Evolutionary conservation across 192 early-diverging fungal genomes (phyloP), one percentile per base, ranked within the genome.

Genomic region (Bifiguratus adelaidae): DNA sequence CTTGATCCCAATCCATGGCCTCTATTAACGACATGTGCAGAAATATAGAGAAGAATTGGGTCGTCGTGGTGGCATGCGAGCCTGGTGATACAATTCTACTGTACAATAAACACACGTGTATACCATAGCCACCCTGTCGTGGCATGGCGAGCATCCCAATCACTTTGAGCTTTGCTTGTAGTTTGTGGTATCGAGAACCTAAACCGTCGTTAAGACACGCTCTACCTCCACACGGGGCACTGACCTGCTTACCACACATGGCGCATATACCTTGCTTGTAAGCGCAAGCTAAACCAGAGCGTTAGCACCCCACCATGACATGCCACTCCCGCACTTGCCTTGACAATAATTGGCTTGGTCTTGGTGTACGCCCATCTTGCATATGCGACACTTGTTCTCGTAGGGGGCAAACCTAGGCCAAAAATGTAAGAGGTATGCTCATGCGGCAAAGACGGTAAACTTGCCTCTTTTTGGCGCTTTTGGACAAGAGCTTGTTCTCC

Each of bases 241-340:
- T n/a, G n/a, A 80, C 65, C 15, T 72, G 67, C 20, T 71, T 70
- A 18, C 77, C 77, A 41, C 77, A 80, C 51, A 80, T 56, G 2
- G 77, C 77, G 38, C 77, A 80, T 22, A 77, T 74, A 29, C 77
- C 77, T 36, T 70, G 65, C 29, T 80, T 80, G 34, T 80, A 80
- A 7, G 74, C 66, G 33, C 77, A 80, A 3, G 57, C 69, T 73
- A 27, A 41, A 30, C 19, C 41, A 38, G 15, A 35, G 24, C 13
- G 35, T 21, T 55, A 23, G 13, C 44, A 36, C 12, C 0, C 11
- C 27, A n/a, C 32, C 7, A 25, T 4, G 36, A 40, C 2, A 30
- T 9, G 4, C n/a, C 28, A 26, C n/a, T 27, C n/a, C n/a, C 15
- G 2, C n/a, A 13, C 35, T 61, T 76, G 70, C 74, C 63, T 77